Base-by-base conservation (phyloP, 2,329 filamentous ascomycete genomes). In the Ploettnerulaceae sp. region DNA sequence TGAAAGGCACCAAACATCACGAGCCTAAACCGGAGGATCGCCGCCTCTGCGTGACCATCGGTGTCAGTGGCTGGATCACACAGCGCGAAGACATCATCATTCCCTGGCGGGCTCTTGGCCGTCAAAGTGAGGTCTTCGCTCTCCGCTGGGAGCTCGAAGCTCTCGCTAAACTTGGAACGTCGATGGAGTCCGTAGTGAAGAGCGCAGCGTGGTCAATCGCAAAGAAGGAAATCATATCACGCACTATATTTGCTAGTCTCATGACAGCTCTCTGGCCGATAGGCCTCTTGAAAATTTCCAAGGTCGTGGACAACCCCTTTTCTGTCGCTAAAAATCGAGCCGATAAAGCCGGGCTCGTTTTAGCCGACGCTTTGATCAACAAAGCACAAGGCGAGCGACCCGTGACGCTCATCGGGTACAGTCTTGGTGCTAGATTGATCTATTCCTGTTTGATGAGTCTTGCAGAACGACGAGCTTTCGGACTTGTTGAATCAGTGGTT, bases 331-430 rank as follows among this genome's bases (percentile, higher is more conserved):
- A 82, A 49, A 81, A 82, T 54, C 74, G 88, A 22, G 86, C 86
- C 7, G 84, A 89, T 54, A 93, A 91, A 64, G 86, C 87, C 0
- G 88, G 88, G 0, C 71, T 78, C 41, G 81, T 93, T 2, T 77
- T 95, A 3, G 88, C 89, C 3, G 88, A 94, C 61, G 86, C 87
- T 0, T 68, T 95, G 37, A 84, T 89, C 57, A 90, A 89, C 65
- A 84, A 79, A 48, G 83, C 86, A 0, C 88, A 91, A 60, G 89
- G 89, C 28, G 86, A 93, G 64, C 74, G 89, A 11, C 84, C 87
- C 0, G 84, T 94, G 1, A 90, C 83, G 0, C 68, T 95, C 1
- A 74, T 94, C 15, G 89, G 88, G 0, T 94, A 90, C 64, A 90
- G 86, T 1, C 71, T 93, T 2, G 89, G 89, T 6, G 86, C 88